Evolutionary conservation across 192 early-diverging fungal species (phyloP).

Genomic region (Chytriomyces confervae): DNA sequence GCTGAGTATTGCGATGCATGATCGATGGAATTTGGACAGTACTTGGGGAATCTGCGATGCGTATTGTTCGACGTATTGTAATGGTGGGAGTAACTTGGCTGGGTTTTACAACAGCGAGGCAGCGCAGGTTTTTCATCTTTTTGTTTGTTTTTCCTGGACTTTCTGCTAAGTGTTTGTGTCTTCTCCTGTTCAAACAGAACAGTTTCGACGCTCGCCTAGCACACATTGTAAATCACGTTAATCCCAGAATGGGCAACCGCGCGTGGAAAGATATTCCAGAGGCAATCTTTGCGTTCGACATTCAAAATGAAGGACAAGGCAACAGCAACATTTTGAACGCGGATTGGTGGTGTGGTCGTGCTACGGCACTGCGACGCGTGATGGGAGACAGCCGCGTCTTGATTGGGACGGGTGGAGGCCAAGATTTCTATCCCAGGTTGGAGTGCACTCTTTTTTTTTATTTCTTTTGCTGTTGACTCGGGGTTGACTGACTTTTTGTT

Average conservation of each 20-base stretch:
- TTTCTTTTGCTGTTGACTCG: not conserved
- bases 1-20: conserved; percentile 31
- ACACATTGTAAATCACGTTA: conserved; percentile 36
- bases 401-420: conserved; percentile 37
- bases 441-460: not conserved
- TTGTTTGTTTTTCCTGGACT: not conserved
- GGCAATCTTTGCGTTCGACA: conserved; percentile 32
- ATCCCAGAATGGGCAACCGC: conserved; percentile 19
- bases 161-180: not conserved
- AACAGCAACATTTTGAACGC: conserved; percentile 27
- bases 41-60: conserved; percentile 37
- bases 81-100: conserved; percentile 3
- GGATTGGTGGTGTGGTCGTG: conserved; percentile 38
- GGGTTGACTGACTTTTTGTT: not conserved
- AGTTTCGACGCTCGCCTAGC: conserved; percentile 24
- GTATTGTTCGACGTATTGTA: conserved; percentile 29
- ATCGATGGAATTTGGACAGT: conserved; percentile 33
- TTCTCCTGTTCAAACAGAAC: not conserved
- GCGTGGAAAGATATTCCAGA: conserved; percentile 38
- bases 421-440: conserved; percentile 10
- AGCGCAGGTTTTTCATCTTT: not conserved
- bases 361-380: conserved; percentile 7
- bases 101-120: conserved; percentile 26
- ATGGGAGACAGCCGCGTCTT: not conserved
- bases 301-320: conserved; percentile 39